Conservation (phyloP, 352 stramenopile genomes). For the Globisporangium lucens region DNA sequence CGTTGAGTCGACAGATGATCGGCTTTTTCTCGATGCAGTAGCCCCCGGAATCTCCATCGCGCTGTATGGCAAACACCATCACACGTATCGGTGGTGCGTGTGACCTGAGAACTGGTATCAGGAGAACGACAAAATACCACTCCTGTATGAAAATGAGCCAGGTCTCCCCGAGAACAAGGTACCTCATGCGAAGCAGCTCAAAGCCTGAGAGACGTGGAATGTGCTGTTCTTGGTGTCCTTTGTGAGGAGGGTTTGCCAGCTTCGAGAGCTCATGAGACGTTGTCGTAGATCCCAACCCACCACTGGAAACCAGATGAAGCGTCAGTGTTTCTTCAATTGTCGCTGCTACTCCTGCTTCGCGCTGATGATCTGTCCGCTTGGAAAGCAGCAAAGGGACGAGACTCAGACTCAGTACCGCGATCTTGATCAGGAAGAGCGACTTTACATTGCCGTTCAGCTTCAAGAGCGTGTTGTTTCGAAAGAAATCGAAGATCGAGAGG, state of each 20-base stretch:
- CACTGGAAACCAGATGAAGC: slow-evolving; percentile 6
- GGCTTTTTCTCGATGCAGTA: not conserved
- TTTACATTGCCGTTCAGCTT: slow-evolving; percentile 13
- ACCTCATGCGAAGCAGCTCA: slow-evolving; percentile 23
- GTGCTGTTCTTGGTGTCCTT: not conserved
- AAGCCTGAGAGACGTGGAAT: slow-evolving; percentile 16
- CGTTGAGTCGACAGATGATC: not conserved
- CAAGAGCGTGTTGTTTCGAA: not conserved
- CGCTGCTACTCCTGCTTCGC: not conserved
- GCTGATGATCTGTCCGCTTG: not conserved
- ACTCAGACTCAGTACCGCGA: slow-evolving; percentile 8
- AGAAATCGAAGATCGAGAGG: slow-evolving; percentile 3
- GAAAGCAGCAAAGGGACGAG: slow-evolving; percentile 9
- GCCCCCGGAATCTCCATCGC: not conserved
- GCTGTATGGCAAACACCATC: not conserved
- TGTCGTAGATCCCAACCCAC: slow-evolving; percentile 1
- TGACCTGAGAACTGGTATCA: not conserved
- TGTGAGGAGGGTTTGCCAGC: not conserved
- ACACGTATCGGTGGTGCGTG: not conserved
- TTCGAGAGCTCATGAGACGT: too few relatives aligned
- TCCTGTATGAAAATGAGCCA: not conserved
- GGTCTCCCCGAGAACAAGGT: not conserved
- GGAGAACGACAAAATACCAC: not conserved
- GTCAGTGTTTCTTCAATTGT: slow-evolving; percentile 4
- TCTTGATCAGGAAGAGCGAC: slow-evolving; percentile 10